Evolutionary conservation across 768 basidiomycete species (phyloP), one percentile per base, ranked within the genome.

Genomic region (Mycena epipterygia): DNA sequence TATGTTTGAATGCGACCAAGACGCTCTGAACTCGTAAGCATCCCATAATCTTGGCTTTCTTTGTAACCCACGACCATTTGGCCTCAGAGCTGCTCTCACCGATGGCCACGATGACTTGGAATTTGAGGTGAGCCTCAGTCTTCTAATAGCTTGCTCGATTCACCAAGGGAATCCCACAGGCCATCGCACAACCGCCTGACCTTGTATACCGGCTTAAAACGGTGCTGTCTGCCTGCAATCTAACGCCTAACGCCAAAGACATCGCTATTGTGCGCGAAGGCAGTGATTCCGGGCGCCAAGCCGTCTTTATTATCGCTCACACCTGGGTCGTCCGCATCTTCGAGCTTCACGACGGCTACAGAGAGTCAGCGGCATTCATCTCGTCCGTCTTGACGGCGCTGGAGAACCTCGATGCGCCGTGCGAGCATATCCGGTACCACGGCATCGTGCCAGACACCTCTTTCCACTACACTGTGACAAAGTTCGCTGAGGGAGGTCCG

Each of bases 271-370:
- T 49, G 51, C 23, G n/a, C 23, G n/a, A 41, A 30, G 48, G 49
- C 2, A 53, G 12, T 23, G 59, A 61, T 19, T 21, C n/a, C 29
- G 62, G 62, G 37, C 35, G 51, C 17, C 62, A 64, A 42, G 25
- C 51, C 11, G 62, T 64, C 25, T 64, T 64, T 32, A 25, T 16
- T 1, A 32, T 64, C 14, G 49, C 62, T 19, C 35, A 32, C 17
- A 53, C 35, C 25, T 64, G 62, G 62, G 27, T 64, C 12, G 21
- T 64, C 51, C 51, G 62, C 9, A 52, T 64, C 51, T 64, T 64
- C 39, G 51, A 64, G 35, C 62, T 64, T 14, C 29, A 53, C 27
- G 51, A 64, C n/a, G 62, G 62, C 6, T 53, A 53, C 17, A 39
- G 41, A 29, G 37, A 64, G 39, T 27, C 62, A 9, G 62, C 62